Evolutionary conservation across 192 early-diverging fungal genomes (phyloP).

Genomic region (Gryganskiella cystojenkinii): DNA sequence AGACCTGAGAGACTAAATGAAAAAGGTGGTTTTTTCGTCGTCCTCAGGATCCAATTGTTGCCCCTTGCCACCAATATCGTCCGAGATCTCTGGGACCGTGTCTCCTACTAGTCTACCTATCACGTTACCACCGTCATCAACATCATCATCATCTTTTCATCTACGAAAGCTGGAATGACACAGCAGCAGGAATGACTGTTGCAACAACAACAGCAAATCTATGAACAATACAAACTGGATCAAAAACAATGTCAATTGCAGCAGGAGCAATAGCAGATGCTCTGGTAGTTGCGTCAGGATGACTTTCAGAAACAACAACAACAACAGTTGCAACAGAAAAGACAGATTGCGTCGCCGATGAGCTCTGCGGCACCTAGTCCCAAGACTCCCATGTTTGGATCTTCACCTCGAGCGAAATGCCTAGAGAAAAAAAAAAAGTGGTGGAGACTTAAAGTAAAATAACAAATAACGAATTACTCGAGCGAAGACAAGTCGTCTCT

Average conservation of each 20-base stretch:
- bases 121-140: not conserved
- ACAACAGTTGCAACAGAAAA: not conserved
- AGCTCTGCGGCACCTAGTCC: constrained; percentile 9
- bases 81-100: no score
- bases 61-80: no score
- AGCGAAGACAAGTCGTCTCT: no score
- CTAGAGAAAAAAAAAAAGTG: constrained; percentile 13
- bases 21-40: not conserved
- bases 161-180: not conserved
- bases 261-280: constrained; percentile 13
- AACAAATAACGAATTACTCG: no score
- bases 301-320: constrained; percentile 1
- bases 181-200: no score
- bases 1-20: no score
- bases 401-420: constrained; percentile 24
- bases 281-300: constrained; percentile 12
- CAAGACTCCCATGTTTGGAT: constrained; percentile 15
- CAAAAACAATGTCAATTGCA: not conserved
- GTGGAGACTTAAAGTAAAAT: no score
- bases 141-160: not conserved
- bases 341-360: not conserved
- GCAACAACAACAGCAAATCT: not conserved
- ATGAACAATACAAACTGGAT: no score
- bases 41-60: no score
- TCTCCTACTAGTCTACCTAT: not conserved